These are phyloP conservation scores for Cytospora chrysosperma DNA, from an alignment of 2,329 filamentous ascomycete genomes.

Conservation along the genomic window DNA sequence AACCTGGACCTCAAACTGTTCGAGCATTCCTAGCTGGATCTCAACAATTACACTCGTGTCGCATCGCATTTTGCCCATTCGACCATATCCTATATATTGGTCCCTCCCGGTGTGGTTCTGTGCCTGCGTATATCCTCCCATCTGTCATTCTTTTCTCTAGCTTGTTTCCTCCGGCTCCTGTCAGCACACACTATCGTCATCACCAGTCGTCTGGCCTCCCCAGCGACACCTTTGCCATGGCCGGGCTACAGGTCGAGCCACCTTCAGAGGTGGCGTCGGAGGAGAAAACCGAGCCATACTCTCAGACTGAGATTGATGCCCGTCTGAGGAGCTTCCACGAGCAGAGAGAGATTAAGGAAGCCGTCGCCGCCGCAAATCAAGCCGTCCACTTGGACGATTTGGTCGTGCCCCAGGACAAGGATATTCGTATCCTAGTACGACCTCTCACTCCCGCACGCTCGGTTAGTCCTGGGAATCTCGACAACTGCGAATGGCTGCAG, in stretches of 20 bases:
- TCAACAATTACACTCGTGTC: background rate
- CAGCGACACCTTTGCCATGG: conserved; percentile 39
- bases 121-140: conserved; percentile 6
- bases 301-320: conserved; percentile 54
- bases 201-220: conserved; percentile 8
- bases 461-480: conserved; percentile 52
- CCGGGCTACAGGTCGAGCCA: conserved; percentile 39
- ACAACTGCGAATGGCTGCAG: conserved; percentile 57
- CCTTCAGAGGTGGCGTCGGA: conserved; percentile 31
- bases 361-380: conserved; percentile 37
- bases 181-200: conserved; percentile 18
- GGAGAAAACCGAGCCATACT: conserved; percentile 60
- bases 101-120: background rate
- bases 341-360: conserved; percentile 39
- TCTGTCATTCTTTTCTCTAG: conserved; percentile 17
- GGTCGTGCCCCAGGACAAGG: conserved; percentile 43
- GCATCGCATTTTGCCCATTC: background rate
- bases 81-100: background rate
- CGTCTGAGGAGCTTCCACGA: conserved; percentile 48
- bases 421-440: conserved; percentile 57
- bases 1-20: background rate
- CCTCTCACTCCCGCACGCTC: conserved; percentile 54
- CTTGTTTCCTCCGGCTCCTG: conserved; percentile 21
- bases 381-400: conserved; percentile 55
- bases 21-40: background rate